A percentile compares a stretch with the other conserved stretches of the same genome.
phyloP scores from a whole-genome alignment of 2,329 filamentous ascomycete genomes.

The Nigrospora sphaerica region DNA sequence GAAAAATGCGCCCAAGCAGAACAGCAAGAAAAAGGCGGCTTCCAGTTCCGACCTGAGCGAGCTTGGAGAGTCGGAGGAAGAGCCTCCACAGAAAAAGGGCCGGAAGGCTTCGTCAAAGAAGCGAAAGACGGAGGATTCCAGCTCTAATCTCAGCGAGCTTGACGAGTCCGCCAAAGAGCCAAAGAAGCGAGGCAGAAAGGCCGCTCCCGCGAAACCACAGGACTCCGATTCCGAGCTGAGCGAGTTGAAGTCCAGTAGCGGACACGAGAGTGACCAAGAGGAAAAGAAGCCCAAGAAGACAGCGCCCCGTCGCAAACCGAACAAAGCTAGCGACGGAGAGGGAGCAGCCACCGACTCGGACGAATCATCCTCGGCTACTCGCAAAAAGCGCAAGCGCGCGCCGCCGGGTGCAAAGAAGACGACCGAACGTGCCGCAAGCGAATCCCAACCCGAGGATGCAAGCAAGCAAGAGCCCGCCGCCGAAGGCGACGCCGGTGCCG shows the following conservation, averaged over 20 bases:
- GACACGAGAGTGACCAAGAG: conserved; percentile 13
- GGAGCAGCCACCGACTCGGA: conserved; percentile 19
- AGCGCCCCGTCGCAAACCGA: conserved; percentile 16
- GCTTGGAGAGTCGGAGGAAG: conserved; percentile 6
- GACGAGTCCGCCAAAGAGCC: not conserved
- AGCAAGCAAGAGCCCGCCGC: conserved; percentile 10
- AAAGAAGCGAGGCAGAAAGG: not conserved
- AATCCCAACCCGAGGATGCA: conserved; percentile 2
- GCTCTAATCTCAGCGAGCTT: conserved; percentile 12
- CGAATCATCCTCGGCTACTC: conserved; percentile 6
- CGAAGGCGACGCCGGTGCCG: not conserved
- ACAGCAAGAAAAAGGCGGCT: conserved; percentile 6
- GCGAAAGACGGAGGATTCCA: conserved; percentile 1
- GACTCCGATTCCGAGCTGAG: conserved; percentile 15
- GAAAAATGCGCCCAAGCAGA: conserved; percentile 1
- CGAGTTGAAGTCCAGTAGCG: conserved; percentile 15
- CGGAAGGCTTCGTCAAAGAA: conserved; percentile 11
- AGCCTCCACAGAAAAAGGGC: conserved; percentile 12
- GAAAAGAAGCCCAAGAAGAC: conserved; percentile 16
- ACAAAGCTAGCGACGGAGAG: conserved; percentile 19
- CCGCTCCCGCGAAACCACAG: conserved; percentile 1
- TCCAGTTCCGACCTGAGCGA: conserved; percentile 22
- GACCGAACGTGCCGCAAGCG: too few relatives aligned
- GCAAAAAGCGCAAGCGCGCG: conserved; percentile 10
- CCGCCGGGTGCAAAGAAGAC: not conserved